These are phyloP conservation scores for Pseudocercospora fuligena DNA, from an alignment of 2,329 filamentous ascomycete genomes.

Conservation along the genomic window DNA sequence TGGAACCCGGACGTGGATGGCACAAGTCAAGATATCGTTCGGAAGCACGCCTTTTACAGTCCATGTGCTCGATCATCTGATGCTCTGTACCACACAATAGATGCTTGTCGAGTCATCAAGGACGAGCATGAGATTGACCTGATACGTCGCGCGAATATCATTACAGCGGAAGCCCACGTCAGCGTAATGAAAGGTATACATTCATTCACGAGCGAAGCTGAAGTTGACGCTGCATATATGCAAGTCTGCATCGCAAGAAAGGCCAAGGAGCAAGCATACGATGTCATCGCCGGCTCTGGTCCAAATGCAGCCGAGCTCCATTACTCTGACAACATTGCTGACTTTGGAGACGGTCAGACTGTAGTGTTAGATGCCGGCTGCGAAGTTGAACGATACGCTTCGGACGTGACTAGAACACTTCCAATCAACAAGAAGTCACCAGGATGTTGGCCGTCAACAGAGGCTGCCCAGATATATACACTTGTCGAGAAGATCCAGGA, in stretches of 20 bases:
- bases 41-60: neutral
- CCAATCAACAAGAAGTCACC: constrained; percentile 61
- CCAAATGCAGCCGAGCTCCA: constrained; percentile 84
- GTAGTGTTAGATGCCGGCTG: constrained; percentile 86
- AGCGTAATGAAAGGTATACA: constrained; percentile 70
- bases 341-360: constrained; percentile 71
- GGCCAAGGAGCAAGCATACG: constrained; percentile 80
- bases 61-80: neutral
- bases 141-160: constrained; percentile 78
- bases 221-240: constrained; percentile 80
- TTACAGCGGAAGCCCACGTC: constrained; percentile 78
- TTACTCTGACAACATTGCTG: constrained; percentile 79
- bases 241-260: constrained; percentile 73
- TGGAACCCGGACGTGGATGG: neutral
- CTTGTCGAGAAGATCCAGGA: constrained; percentile 85
- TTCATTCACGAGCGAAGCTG: constrained; percentile 73
- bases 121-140: constrained; percentile 82
- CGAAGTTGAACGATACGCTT: constrained; percentile 84
- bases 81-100: constrained; percentile 71
- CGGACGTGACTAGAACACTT: constrained; percentile 87
- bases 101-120: constrained; percentile 81
- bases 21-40: neutral
- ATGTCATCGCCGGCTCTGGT: constrained; percentile 84
- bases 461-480: constrained; percentile 74
- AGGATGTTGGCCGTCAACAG: constrained; percentile 68